Conservation (phyloP, 1,284 basidiomycete genomes). For the Pyrrhoderma noxium region DNA sequence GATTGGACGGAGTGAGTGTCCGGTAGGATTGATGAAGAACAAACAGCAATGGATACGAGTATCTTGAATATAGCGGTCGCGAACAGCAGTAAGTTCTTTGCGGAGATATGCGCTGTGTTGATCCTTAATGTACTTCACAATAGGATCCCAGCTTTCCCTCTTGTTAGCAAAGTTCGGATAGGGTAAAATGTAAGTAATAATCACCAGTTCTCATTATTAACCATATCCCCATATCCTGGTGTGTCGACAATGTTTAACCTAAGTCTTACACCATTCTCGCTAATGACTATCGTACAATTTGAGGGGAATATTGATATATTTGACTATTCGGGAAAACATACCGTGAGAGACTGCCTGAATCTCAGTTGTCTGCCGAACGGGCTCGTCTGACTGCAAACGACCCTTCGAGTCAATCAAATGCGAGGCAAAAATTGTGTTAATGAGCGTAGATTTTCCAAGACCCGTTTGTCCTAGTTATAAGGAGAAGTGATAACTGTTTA, state of each 20-base stretch:
- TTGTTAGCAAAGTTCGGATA: background rate
- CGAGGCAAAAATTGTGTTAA: slow-evolving; percentile 98
- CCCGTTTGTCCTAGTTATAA: slow-evolving; percentile 79
- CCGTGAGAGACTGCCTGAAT: slow-evolving; percentile 94
- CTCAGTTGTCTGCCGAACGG: slow-evolving; percentile 90
- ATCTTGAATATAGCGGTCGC: slow-evolving; percentile 97
- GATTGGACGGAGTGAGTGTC: slow-evolving; percentile 87
- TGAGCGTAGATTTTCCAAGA: slow-evolving; percentile 95
- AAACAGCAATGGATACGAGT: slow-evolving; percentile 97
- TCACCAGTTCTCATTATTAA: slow-evolving; percentile 98
- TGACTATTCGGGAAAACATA: slow-evolving; percentile 37
- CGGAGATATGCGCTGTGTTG: slow-evolving; percentile 98
- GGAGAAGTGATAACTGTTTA: too few species aligned
- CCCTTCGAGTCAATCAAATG: slow-evolving; percentile 98
- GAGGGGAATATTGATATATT: background rate
- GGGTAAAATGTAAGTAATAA: slow-evolving; percentile 25
- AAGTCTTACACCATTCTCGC: slow-evolving; percentile 93
- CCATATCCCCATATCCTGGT: slow-evolving; percentile 96
- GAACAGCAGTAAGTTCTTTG: slow-evolving; percentile 98
- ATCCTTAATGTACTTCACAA: slow-evolving; percentile 98
- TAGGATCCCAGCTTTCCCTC: slow-evolving; percentile 85
- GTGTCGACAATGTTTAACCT: slow-evolving; percentile 98
- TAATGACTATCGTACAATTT: slow-evolving; percentile 59
- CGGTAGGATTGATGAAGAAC: slow-evolving; percentile 98
- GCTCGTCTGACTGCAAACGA: slow-evolving; percentile 79